phyloP scores from a whole-genome alignment of 352 stramenopile species.

The Pythium phragmiticola region DNA sequence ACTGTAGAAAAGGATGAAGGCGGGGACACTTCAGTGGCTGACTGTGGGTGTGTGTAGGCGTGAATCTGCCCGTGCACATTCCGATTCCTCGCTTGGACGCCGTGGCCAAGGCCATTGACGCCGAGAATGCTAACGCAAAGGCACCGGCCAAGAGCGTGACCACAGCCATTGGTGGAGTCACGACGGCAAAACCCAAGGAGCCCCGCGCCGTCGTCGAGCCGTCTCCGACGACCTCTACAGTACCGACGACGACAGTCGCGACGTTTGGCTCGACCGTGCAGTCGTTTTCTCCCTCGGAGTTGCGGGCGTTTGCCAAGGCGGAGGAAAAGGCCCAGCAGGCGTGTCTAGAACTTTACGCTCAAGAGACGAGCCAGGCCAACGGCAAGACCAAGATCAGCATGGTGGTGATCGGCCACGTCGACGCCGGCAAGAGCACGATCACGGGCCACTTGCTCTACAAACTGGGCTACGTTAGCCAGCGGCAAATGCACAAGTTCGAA shows the following conservation, averaged over 20 bases:
- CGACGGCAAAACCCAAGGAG: slow-evolving; percentile 12
- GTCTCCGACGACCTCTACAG: not conserved
- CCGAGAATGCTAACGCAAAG: slow-evolving; percentile 25
- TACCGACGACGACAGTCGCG: slow-evolving; percentile 10
- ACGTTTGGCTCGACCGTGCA: slow-evolving; percentile 29
- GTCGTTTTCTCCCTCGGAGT: slow-evolving; percentile 44
- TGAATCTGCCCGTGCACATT: slow-evolving; percentile 62
- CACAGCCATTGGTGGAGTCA: slow-evolving; percentile 41
- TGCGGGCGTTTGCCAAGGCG: slow-evolving; percentile 63
- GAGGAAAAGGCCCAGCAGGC: slow-evolving; percentile 70
- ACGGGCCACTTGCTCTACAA: slow-evolving; percentile 95
- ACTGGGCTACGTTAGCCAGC: slow-evolving; percentile 85
- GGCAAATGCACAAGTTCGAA: slow-evolving; percentile 91
- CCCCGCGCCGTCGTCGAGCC: not conserved
- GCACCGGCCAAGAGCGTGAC: slow-evolving; percentile 42
- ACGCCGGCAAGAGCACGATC: slow-evolving; percentile 97
- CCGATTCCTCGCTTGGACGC: slow-evolving; percentile 61
- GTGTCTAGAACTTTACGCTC: slow-evolving; percentile 38
- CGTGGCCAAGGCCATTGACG: slow-evolving; percentile 49
- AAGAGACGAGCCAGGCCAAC: slow-evolving; percentile 37
- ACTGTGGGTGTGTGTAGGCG: slow-evolving; percentile 16
- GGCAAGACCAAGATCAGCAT: slow-evolving; percentile 90
- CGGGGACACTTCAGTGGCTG: not conserved
- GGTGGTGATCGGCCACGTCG: slow-evolving; percentile 97
- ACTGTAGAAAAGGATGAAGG: not conserved